Evolutionary conservation across 2,329 filamentous ascomycete genomes (phyloP), one percentile per base, ranked within the genome.

Genomic region (Trichoderma gracile): DNA sequence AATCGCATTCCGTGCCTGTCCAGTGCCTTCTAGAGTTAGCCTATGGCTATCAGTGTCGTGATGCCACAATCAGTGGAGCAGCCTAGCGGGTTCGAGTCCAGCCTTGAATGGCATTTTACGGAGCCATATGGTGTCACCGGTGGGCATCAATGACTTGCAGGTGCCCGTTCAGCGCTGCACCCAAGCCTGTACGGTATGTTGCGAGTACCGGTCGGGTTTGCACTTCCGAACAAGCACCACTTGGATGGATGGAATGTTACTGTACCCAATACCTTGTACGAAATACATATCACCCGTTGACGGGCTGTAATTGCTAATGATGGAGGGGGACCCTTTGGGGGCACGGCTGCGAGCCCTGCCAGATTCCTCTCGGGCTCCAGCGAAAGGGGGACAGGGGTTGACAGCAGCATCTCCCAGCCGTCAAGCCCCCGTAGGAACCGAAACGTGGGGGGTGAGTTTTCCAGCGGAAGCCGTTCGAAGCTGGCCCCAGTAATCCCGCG

Each of bases 401-500:
- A 8, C 15, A 17, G 42, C 15, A 43, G 42, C n/a, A 43, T 8
- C n/a, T 42, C 12, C 33, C 30, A 23, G 15, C 40, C 27, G 45
- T 19, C 46, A 61, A 27, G 58, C n/a, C 45, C 45, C 38, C 58
- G 61, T 64, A 58, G 46, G 53, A 27, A 40, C 23, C 21, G 42
- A 63, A 56, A 49, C 60, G 61, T 64, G 61, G 61, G 61, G 61
- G 61, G 33, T 9, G n/a, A 33, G 27, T 10, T 38, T 38, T 45
- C 45, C 14, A 47, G 61, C 58, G 40, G 25, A 52, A 21, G 33
- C 42, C 56, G 38, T 57, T 61, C 33, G 59, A 42, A 63, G 59
- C 23, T 45, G 50, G 14, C 60, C 60, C 60, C 33, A 38, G 33
- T 14, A 38, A 38, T 38, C 33, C 33, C 12, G 33, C 33, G 12